Base-by-base conservation (phyloP, 106 monocot genomes). In the Acanthochlamys bracteata region DNA sequence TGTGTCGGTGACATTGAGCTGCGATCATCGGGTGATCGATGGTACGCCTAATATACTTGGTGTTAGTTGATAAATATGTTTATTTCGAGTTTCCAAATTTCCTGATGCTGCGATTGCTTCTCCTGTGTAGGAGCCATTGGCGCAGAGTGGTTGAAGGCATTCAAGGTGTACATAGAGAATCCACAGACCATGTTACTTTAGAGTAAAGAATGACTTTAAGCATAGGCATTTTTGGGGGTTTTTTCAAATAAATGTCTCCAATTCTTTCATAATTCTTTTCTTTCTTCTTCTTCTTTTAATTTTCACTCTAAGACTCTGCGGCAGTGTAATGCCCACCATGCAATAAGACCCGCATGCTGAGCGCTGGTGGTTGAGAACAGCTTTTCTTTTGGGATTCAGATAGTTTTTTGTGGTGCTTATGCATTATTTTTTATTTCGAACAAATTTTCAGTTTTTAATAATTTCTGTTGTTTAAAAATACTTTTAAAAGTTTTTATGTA, bases 81-180 rank as follows among this genome's bases (percentile, higher is more conserved):
- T 10, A 49, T 2, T 14, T 40, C 14, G 3, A 49, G 49, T 49
- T 49, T 2, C 17, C 49, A 17, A 64, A 42, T 22, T 16, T 7
- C 20, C 64, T 64, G 14, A 53, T 12, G 1, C 9, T 1, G 26
- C 0, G 49, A 4, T 2, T 33, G 41, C 9, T 65, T 15, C 1
- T 66, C 19, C 1, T 60, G 20, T 46, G 25, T 63, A 98, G 96
- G 96, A 76, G 96, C 96, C 0, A 71, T 98, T 41, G 96, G 96
- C n/a, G 96, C 96, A 0, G 88, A 98, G 65, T 98, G 96, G 96
- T 63, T 98, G 59, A 98, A 88, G 77, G 91, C 91, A 69, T 98
- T 98, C 72, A 98, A 98, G 41, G 77, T 76, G 26, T 98, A 98
- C 76, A 68, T 98, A 10, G 96, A 98, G 77, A 98, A 85, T 24